These are phyloP conservation scores for Globisporangium apiculatum DNA, from an alignment of 352 stramenopile genomes.

Conservation along the genomic window DNA sequence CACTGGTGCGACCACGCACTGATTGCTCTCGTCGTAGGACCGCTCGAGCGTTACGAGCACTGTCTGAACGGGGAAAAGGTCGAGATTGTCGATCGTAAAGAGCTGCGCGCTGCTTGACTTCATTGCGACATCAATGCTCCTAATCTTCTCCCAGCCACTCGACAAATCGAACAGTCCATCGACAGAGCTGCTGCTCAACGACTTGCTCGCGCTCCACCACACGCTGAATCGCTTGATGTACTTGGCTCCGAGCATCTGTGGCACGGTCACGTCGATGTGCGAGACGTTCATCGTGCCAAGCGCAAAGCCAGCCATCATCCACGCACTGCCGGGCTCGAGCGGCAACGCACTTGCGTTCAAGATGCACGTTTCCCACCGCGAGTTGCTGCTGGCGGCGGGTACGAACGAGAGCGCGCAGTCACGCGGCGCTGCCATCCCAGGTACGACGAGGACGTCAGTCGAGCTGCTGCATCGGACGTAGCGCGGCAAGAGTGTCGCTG, in stretches of 20 bases:
- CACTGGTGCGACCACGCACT: constrained; percentile 34
- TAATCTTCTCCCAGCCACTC: constrained; percentile 33
- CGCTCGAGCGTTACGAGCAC: constrained; percentile 41
- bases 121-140: constrained; percentile 27
- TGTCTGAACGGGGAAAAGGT: constrained; percentile 15
- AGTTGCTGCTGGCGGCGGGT: not conserved
- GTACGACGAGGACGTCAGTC: constrained; percentile 14
- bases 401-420: constrained; percentile 16
- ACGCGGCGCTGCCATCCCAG: not conserved
- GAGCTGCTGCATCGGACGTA: constrained; percentile 29
- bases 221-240: constrained; percentile 41
- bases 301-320: constrained; percentile 47
- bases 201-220: constrained; percentile 28
- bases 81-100: constrained; percentile 21
- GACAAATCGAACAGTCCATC: constrained; percentile 21
- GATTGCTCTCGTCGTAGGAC: constrained; percentile 40
- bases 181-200: constrained; percentile 8
- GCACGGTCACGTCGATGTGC: constrained; percentile 28
- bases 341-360: constrained; percentile 18
- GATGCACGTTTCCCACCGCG: constrained; percentile 36
- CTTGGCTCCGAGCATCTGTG: constrained; percentile 30
- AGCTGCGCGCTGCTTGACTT: constrained; percentile 34
- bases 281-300: constrained; percentile 25
- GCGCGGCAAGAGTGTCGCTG: constrained; percentile 14
- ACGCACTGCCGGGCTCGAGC: constrained; percentile 36